Conservation (phyloP, 139 green algal species). For the Chlamydomonas sphaeroides region DNA sequence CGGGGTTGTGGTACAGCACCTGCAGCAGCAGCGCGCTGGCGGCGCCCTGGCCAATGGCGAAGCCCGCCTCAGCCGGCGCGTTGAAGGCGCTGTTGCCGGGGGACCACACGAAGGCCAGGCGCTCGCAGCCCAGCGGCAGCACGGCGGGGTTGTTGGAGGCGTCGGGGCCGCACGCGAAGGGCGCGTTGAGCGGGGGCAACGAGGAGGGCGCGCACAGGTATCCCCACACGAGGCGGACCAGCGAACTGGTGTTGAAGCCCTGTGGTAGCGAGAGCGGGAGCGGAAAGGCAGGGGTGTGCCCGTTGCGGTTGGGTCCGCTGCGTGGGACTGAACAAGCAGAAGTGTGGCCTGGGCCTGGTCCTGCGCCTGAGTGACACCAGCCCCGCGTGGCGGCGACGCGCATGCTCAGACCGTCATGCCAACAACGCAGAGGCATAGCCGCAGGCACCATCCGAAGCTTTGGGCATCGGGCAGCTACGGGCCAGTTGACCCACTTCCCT, state of each 20-base stretch:
- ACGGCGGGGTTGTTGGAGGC: background rate
- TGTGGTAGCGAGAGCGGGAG: background rate
- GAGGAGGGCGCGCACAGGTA: slow-evolving; percentile 18
- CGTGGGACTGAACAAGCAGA: too few species aligned
- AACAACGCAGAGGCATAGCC: too few species aligned
- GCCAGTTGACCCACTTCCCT: too few species aligned
- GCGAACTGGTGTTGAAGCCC: slow-evolving; percentile 16
- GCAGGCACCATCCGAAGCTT: too few species aligned
- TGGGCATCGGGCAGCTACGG: too few species aligned
- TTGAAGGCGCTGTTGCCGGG: background rate
- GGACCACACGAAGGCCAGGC: slow-evolving; percentile 17
- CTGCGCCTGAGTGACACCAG: too few species aligned
- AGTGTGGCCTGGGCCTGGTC: too few species aligned
- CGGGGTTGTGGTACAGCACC: slow-evolving; percentile 30
- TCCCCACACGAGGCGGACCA: background rate
- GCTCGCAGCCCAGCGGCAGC: slow-evolving; percentile 26
- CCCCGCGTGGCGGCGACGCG: too few species aligned
- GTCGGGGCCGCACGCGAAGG: slow-evolving; percentile 1
- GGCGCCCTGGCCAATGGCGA: background rate
- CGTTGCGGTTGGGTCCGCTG: background rate
- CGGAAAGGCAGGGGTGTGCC: background rate
- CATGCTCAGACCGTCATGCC: too few species aligned
- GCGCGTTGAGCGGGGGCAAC: background rate
- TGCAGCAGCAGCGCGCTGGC: background rate
- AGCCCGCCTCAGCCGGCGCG: slow-evolving; percentile 25